Conservation (phyloP, 31 red algal species). For the Asparagopsis taxiformis region DNA sequence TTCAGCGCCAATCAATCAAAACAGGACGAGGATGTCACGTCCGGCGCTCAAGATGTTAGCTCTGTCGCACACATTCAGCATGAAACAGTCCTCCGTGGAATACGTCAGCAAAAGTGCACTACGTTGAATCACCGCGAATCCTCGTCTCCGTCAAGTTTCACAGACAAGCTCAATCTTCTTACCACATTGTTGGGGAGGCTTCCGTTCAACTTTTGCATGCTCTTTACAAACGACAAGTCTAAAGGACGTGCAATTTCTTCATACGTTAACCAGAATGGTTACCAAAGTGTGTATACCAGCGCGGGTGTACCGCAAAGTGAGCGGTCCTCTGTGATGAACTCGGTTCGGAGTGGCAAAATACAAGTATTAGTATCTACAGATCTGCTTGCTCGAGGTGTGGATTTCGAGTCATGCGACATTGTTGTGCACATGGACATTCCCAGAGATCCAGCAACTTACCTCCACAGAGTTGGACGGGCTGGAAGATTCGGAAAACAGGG, state of each 20-base stretch:
- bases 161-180: constrained; percentile 11
- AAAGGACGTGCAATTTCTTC: constrained; percentile 1
- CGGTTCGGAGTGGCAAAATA: not conserved
- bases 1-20: not conserved
- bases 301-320: constrained; percentile 18
- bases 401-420: constrained; percentile 8
- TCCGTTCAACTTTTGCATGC: constrained; percentile 26
- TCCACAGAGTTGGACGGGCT: constrained; percentile 37
- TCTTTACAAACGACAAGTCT: constrained; percentile 48
- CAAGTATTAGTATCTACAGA: constrained; percentile 31
- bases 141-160: not conserved
- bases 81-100: constrained; percentile 24
- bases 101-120: constrained; percentile 24
- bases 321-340: constrained; percentile 7
- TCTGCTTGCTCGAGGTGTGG: constrained; percentile 22
- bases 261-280: constrained; percentile 7
- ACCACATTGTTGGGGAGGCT: not conserved
- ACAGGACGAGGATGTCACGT: not conserved
- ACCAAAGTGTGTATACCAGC: constrained; percentile 11
- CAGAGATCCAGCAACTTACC: constrained; percentile 10
- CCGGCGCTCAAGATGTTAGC: not conserved
- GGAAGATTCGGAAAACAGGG: constrained; percentile 27
- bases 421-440: constrained; percentile 26
- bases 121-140: not conserved
- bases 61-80: constrained; percentile 6